Evolutionary conservation across 2,329 filamentous ascomycete genomes (phyloP).

Genomic region (Akanthomyces muscarius): DNA sequence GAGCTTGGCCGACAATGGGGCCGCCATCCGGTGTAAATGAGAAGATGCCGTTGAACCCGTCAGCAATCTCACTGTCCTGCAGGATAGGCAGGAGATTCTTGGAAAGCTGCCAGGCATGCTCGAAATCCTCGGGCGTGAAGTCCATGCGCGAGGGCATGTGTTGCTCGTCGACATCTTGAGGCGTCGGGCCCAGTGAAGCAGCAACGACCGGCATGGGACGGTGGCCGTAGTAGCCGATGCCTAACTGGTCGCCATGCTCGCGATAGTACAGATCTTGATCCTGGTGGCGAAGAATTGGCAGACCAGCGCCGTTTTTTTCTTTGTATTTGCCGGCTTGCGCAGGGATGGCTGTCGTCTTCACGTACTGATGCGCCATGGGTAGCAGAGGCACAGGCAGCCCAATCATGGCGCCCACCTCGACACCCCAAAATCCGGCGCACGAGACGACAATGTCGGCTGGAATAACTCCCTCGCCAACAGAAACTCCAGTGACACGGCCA

Average conservation of each 20-base stretch:
- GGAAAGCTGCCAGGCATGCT: slow-evolving; percentile 55
- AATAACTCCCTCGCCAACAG: slow-evolving; percentile 44
- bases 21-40: slow-evolving; percentile 64
- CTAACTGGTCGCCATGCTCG: slow-evolving; percentile 58
- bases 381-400: slow-evolving; percentile 54
- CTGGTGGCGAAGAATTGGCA: slow-evolving; percentile 60
- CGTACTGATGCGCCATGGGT: slow-evolving; percentile 61
- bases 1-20: slow-evolving; percentile 54
- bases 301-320: slow-evolving; percentile 43
- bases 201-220: slow-evolving; percentile 57
- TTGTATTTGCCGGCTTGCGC: slow-evolving; percentile 34
- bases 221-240: slow-evolving; percentile 63
- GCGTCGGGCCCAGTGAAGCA: slow-evolving; percentile 48
- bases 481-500: slow-evolving; percentile 53
- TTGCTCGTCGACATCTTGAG: slow-evolving; percentile 50
- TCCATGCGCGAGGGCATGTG: slow-evolving; percentile 61
- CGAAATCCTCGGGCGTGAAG: slow-evolving; percentile 58
- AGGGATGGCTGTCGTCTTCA: slow-evolving; percentile 54
- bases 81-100: slow-evolving; percentile 52
- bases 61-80: slow-evolving; percentile 45
- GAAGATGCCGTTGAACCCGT: slow-evolving; percentile 63
- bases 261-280: slow-evolving; percentile 62
- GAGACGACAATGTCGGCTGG: slow-evolving; percentile 58
- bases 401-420: slow-evolving; percentile 60
- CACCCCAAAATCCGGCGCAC: slow-evolving; percentile 63